Evolutionary conservation across 345 rosid species (phyloP).

Genomic region (Cochlearia excelsa): DNA sequence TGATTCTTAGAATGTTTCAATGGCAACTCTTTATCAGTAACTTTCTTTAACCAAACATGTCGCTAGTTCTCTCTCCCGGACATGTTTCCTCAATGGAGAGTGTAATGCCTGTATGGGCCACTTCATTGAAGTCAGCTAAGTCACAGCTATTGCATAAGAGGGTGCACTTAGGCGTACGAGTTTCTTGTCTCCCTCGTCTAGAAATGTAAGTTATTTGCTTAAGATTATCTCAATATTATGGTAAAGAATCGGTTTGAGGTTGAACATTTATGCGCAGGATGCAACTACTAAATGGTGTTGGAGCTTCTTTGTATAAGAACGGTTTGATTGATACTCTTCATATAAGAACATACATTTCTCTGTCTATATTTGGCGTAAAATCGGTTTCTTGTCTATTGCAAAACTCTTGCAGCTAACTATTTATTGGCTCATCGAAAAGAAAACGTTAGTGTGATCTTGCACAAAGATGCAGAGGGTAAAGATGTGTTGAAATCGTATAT

Average conservation of each 20-base stretch:
- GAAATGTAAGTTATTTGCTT: slow-evolving; percentile 57
- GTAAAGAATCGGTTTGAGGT: neutral
- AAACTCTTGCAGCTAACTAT: slow-evolving; percentile 50
- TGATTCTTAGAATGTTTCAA: slow-evolving; percentile 7
- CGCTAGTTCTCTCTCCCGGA: slow-evolving; percentile 70
- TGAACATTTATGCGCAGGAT: slow-evolving; percentile 23
- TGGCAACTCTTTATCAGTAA: slow-evolving; percentile 17
- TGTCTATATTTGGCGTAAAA: neutral
- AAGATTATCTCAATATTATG: neutral
- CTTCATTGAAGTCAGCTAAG: slow-evolving; percentile 40
- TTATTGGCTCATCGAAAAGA: slow-evolving; percentile 54
- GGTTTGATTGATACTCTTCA: slow-evolving; percentile 6
- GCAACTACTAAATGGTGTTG: slow-evolving; percentile 36
- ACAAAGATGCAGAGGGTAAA: slow-evolving; percentile 55
- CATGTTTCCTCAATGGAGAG: slow-evolving; percentile 71
- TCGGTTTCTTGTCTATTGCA: neutral
- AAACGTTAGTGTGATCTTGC: slow-evolving; percentile 47
- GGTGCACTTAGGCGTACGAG: slow-evolving; percentile 60
- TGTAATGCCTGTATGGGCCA: slow-evolving; percentile 60
- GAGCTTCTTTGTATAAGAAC: slow-evolving; percentile 29
- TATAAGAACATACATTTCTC: neutral
- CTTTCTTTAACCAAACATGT: slow-evolving; percentile 40
- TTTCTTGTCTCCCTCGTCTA: slow-evolving; percentile 58
- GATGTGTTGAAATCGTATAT: slow-evolving; percentile 73
- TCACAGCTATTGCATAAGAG: slow-evolving; percentile 40